A percentile compares a stretch with the other conserved stretches of the same genome.
Conservation (phyloP, 2,329 filamentous ascomycete genomes). For the Whalleya microplaca region DNA sequence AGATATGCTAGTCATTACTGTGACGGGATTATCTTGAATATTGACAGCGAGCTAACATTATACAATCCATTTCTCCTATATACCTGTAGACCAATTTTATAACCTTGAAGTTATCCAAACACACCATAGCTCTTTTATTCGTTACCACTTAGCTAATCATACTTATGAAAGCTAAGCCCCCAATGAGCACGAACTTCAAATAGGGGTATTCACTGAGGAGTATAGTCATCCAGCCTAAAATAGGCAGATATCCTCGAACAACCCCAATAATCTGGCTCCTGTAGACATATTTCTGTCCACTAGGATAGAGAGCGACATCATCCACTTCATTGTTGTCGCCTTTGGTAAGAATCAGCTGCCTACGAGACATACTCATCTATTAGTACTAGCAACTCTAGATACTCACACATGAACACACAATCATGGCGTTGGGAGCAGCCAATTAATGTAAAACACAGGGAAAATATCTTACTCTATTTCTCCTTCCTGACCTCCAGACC, state of each 20-base stretch:
- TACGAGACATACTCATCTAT: constrained; percentile 1
- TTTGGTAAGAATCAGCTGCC: constrained; percentile 30
- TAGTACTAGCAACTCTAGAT: not conserved
- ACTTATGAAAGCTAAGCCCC: not conserved
- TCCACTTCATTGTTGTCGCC: constrained; percentile 30
- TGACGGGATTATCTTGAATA: too few relatives aligned
- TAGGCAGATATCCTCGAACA: constrained; percentile 28
- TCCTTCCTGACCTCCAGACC: not conserved
- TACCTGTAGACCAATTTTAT: too few relatives aligned
- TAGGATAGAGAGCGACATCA: constrained; percentile 28
- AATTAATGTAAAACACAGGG: not conserved
- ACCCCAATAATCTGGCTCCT: constrained; percentile 29
- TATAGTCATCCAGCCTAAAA: constrained; percentile 21
- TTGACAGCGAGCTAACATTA: too few relatives aligned
- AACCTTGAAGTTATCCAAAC: too few relatives aligned
- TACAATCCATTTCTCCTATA: too few relatives aligned
- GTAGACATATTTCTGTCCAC: constrained; percentile 11
- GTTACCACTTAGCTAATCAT: not conserved
- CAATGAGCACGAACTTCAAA: constrained; percentile 1
- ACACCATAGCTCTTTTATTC: not conserved
- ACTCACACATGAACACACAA: not conserved
- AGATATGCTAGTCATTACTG: too few relatives aligned
- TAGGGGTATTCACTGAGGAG: constrained; percentile 8
- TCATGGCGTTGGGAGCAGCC: not conserved
- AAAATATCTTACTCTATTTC: not conserved